phyloP scores from a whole-genome alignment of 768 basidiomycete genomes.

The Leccinum rimulosum region DNA sequence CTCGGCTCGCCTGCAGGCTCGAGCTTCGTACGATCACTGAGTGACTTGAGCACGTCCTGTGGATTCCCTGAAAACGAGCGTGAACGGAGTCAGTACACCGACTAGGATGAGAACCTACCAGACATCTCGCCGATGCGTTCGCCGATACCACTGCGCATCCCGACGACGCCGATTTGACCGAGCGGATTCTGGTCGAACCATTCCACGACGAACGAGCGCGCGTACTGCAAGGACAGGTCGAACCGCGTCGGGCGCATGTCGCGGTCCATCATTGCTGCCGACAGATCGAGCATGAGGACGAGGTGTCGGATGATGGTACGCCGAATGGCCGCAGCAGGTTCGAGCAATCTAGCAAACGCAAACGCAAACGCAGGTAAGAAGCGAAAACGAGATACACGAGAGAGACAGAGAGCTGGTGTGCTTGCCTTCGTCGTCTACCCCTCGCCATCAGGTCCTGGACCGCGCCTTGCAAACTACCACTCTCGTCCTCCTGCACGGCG shows the following conservation, averaged over 20 bases:
- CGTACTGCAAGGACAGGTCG: conserved; percentile 85
- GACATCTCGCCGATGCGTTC: conserved; percentile 92
- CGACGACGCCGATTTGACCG: conserved; percentile 93
- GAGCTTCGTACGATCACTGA: conserved; percentile 83
- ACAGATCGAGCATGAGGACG: conserved; percentile 88
- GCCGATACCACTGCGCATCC: conserved; percentile 87
- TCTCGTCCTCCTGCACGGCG: conserved; percentile 93
- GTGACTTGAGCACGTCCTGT: conserved; percentile 87
- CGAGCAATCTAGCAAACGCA: conserved; percentile 69
- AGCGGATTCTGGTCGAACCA: conserved; percentile 99
- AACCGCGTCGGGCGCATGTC: conserved; percentile 96
- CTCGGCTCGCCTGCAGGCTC: conserved; percentile 93
- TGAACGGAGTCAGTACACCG: conserved; percentile 1
- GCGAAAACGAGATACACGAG: not conserved
- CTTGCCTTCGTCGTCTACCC: conserved; percentile 77
- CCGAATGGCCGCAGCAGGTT: conserved; percentile 83
- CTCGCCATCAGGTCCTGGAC: conserved; percentile 89
- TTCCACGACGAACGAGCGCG: conserved; percentile 87
- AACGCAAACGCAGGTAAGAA: conserved; percentile 2
- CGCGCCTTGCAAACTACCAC: conserved; percentile 84
- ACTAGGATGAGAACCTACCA: conserved; percentile 46
- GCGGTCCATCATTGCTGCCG: conserved; percentile 88
- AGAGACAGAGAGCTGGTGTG: not conserved
- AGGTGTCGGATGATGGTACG: conserved; percentile 96
- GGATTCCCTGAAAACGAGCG: conserved; percentile 69